Evolutionary conservation across 805 yeast genomes (phyloP).

Genomic region (Pichia insulana): DNA sequence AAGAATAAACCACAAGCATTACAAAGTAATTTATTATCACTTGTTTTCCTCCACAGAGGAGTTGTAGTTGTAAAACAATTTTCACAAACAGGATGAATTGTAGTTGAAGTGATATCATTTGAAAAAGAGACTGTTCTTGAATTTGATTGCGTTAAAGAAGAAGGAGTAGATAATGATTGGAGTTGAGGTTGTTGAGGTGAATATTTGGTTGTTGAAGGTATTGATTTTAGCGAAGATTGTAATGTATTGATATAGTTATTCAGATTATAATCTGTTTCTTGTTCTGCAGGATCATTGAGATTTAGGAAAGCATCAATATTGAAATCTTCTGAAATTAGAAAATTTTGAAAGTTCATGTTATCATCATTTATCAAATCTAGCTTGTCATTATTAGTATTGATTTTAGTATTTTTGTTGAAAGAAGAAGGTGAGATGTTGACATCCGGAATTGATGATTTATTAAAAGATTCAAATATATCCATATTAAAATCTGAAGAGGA

Average conservation of each 20-base stretch:
- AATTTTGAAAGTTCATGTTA: constrained; percentile 2
- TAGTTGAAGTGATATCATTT: background rate
- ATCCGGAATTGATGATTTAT: background rate
- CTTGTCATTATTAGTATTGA: no score
- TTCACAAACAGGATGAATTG: constrained; percentile 46
- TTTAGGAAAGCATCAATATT: constrained; percentile 27
- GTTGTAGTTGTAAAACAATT: constrained; percentile 89
- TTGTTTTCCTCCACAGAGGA: constrained; percentile 84
- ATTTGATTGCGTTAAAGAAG: constrained; percentile 13
- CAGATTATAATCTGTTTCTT: constrained; percentile 13
- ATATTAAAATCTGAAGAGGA: background rate
- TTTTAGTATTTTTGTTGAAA: background rate
- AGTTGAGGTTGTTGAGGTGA: constrained; percentile 12
- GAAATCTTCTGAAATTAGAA: constrained; percentile 17
- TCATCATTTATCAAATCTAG: constrained; percentile 1
- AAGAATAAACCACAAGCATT: constrained; percentile 90
- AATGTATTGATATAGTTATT: constrained; percentile 25
- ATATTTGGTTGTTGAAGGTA: constrained; percentile 10
- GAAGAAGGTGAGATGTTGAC: constrained; percentile 2
- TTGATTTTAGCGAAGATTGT: constrained; percentile 22
- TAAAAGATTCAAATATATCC: constrained; percentile 1
- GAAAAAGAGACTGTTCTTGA: constrained; percentile 7
- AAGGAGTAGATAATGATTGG: constrained; percentile 12
- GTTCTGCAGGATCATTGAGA: constrained; percentile 18
- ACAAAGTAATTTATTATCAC: constrained; percentile 75